Evolutionary conservation across 2,329 filamentous ascomycete species (phyloP).

Genomic region (Zarea fungicola): DNA sequence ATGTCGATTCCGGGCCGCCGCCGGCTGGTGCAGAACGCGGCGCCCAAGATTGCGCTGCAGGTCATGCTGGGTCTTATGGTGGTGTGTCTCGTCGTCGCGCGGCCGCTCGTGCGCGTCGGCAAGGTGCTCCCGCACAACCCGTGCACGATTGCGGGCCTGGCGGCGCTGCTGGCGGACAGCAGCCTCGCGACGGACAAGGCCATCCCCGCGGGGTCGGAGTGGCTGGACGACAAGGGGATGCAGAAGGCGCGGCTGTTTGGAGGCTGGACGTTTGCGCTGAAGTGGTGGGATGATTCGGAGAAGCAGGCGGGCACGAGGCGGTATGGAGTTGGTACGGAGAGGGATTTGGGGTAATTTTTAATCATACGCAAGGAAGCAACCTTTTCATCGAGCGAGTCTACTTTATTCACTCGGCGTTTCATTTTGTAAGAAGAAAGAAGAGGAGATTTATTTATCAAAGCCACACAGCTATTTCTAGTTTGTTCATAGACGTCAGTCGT

Average conservation of each 20-base stretch:
- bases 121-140: constrained; percentile 25
- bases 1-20: constrained; percentile 7
- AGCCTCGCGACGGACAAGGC: constrained; percentile 20
- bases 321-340: background rate
- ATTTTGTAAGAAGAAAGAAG: too few species aligned
- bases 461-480: too few species aligned
- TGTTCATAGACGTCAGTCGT: too few species aligned
- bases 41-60: constrained; percentile 25
- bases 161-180: constrained; percentile 22
- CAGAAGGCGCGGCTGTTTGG: constrained; percentile 5
- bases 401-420: too few species aligned
- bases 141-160: constrained; percentile 25
- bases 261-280: background rate
- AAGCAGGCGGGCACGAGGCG: background rate
- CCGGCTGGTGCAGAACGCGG: constrained; percentile 22
- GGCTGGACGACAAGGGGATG: constrained; percentile 20
- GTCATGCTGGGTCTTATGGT: constrained; percentile 25
- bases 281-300: background rate
- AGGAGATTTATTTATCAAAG: too few species aligned
- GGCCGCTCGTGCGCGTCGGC: constrained; percentile 19
- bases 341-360: background rate
- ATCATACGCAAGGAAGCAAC: too few species aligned
- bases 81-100: constrained; percentile 20
- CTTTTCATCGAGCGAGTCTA: too few species aligned
- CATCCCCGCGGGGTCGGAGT: constrained; percentile 22